Evolutionary conservation across 169 alveolate genomes (phyloP).

Genomic region (Plasmodium reichenowi): DNA sequence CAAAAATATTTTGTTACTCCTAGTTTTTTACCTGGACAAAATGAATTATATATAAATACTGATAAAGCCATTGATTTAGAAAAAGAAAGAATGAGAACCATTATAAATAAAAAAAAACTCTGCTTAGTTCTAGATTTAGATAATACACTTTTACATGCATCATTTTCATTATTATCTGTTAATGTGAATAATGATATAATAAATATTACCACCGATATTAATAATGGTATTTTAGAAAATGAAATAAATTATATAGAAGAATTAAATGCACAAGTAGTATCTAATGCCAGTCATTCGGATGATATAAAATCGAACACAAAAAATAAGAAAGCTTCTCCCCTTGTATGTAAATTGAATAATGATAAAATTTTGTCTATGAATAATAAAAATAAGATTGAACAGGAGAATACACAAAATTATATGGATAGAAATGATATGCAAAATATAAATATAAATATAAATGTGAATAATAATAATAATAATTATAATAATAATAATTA

Average conservation of each 20-base stretch:
- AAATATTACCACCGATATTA: slow-evolving; percentile 48
- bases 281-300: not conserved
- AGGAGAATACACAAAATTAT: not conserved
- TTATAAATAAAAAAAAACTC: slow-evolving; percentile 80
- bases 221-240: slow-evolving; percentile 21
- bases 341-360: not conserved
- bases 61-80: slow-evolving; percentile 81
- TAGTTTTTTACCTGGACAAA: slow-evolving; percentile 81
- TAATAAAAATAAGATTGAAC: not conserved
- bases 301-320: not conserved
- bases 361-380: not conserved
- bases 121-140: slow-evolving; percentile 88
- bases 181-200: slow-evolving; percentile 35
- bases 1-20: slow-evolving; percentile 73
- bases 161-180: slow-evolving; percentile 67
- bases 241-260: not conserved
- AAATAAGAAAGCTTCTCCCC: not conserved
- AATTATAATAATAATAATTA: not conserved
- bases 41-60: slow-evolving; percentile 76
- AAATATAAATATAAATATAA: not conserved
- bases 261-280: not conserved
- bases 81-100: slow-evolving; percentile 63
- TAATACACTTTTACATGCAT: slow-evolving; percentile 88
- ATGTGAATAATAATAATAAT: not conserved
- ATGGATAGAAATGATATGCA: not conserved